Percentiles rank a stretch among this genome's conserved stretches.
Conservation (phyloP, 495 filamentous ascomycete species). For the Sabuloglossum arenarium region DNA sequence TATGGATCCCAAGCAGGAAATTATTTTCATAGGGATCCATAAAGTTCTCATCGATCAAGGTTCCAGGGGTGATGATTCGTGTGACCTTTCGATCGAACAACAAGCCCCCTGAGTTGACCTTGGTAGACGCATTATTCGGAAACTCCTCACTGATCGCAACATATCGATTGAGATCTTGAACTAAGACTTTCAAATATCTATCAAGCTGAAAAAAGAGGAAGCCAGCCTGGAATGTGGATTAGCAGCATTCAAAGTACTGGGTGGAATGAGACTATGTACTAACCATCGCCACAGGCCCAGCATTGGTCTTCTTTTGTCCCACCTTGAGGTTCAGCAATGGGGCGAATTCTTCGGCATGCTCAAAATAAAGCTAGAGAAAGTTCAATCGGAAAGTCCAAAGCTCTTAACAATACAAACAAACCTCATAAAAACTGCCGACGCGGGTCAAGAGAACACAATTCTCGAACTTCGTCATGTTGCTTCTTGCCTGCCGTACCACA, state of each 20-base stretch:
- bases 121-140: constrained; percentile 40
- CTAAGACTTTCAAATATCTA: constrained; percentile 74
- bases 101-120: constrained; percentile 49
- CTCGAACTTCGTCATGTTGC: constrained; percentile 76
- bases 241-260: not conserved
- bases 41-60: constrained; percentile 91
- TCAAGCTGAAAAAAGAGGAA: constrained; percentile 89
- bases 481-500: constrained; percentile 71
- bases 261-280: constrained; percentile 6
- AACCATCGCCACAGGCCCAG: constrained; percentile 64
- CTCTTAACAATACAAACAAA: constrained; percentile 6
- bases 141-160: constrained; percentile 94
- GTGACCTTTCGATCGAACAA: constrained; percentile 68
- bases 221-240: constrained; percentile 35
- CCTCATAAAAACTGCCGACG: constrained; percentile 88
- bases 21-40: constrained; percentile 85
- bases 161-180: constrained; percentile 72
- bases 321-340: constrained; percentile 78
- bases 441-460: constrained; percentile 78
- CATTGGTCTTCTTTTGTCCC: constrained; percentile 52
- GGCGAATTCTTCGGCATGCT: constrained; percentile 74
- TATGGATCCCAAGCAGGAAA: constrained; percentile 49
- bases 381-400: not conserved
- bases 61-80: constrained; percentile 81
- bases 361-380: constrained; percentile 51